Base-by-base conservation (phyloP, 2,329 filamentous ascomycete genomes). In the Calonectria pseudoreteaudii region DNA sequence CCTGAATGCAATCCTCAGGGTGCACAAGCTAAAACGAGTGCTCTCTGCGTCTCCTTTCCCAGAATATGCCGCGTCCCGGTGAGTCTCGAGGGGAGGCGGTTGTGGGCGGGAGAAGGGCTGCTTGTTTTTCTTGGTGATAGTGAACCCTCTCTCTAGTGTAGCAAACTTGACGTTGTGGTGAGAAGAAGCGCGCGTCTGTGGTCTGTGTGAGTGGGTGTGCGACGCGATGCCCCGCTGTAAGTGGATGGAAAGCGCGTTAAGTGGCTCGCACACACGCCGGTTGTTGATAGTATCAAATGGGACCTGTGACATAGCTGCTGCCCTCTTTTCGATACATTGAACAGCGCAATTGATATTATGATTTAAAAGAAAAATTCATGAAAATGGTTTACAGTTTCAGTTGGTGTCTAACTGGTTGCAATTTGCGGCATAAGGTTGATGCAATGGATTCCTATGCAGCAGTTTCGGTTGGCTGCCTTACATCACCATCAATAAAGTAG, bases 151-250 rank as follows among this genome's bases (percentile, higher is more conserved):
- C 44, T 69, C 69, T 65, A 41, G 58, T 52, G 66, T 65, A 62
- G 60, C 41, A 47, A 34, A 49, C 41, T 49, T 65, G 68, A 69
- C 53, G 50, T 52, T 73, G 67, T 13, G 44, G 75, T 79, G 73
- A 72, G 52, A 56, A 77, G 75, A 77, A 77, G 73, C 77, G 77
- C 70, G 76, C 69, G 74, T 75, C 70, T 75, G 73, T 49, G 62
- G 71, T 65, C 38, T 41, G 65, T 67, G 49, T 68, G 53, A 50
- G 74, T 78, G 74, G 76, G 65, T 77, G 71, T 74, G 72, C 68
- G 77, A 79, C 80, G 78, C 80, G 78, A 75, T 76, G 76, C 76
- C 79, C 77, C 77, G 77, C 80, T 76, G 70, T 72, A 70, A 77
- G 70, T 77, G 76, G 78, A n/a, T 41, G 60, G 68, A 69, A 68